Evolutionary conservation across 1,284 basidiomycete species (phyloP), one percentile per base, ranked within the genome.

Genomic region (Inonotus hispidus): DNA sequence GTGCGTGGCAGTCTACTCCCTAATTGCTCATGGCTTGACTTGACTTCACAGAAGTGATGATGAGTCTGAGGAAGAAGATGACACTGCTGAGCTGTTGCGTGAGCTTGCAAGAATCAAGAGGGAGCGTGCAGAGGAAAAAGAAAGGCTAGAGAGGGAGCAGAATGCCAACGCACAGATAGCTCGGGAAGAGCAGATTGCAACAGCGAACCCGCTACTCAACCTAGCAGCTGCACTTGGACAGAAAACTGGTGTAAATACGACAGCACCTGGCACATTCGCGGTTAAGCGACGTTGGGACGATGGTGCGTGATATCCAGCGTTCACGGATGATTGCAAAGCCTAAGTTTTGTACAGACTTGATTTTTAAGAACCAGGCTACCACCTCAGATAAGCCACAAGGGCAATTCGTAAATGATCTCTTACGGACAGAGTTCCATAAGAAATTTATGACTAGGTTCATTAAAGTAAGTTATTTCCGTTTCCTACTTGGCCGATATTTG

Each of bases 281-380:
- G 93, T 98, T 64, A 96, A 96, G 77, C 81, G 88, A 67, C 81
- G 95, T 58, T 98, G 95, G 95, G 95, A 98, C 71, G 94, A 97
- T 70, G 93, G 90, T 91, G 29, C 50, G 82, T 71, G 39, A n/a
- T 55, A 10, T n/a, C 29, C 29, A 10, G 41, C 41, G n/a, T 21
- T 35, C 32, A 23, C 19, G 25, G 32, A 41, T 29, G 38, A 39
- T 11, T 43, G 39, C 57, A 63, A 49, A 53, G 37, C 37, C 54
- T 21, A 57, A 41, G 55, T 29, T 56, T 13, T 63, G 35, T 61
- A 52, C 64, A 92, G 92, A 98, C 74, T 77, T 96, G 61, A 95
- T 98, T 69, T 98, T 98, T 83, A 97, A 97, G 78, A 97, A 97
- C 72, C 95, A 98, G 74, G 92, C 95, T 0, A 85, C 87, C 72